Base-by-base conservation (phyloP, 805 yeast species). In the Clavispora phyllophila region DNA sequence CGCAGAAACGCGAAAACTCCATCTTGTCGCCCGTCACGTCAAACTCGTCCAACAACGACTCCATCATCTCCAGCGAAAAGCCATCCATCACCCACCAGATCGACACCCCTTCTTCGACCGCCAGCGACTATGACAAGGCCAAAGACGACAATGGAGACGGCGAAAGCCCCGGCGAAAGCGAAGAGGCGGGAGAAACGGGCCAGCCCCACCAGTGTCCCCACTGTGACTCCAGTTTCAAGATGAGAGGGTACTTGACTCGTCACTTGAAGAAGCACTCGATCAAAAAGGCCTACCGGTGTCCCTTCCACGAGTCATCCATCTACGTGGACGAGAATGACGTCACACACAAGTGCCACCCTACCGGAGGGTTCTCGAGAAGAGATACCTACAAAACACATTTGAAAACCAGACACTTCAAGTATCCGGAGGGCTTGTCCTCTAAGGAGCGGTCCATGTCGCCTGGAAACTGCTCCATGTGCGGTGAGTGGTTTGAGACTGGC, bases 361-460 rank as follows among this genome's bases (percentile, higher is more conserved):
- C 71, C 18, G 83, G 82, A 6, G 80, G 79, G 4, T 78, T 78
- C 51, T 75, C 82, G 5, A 64, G 83, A 53, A 65, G 82, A 52
- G 83, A 78, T 54, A 77, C 83, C 6, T 76, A 74, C 56, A 76
- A 76, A 51, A 78, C 79, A 2, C 83, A 78, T 55, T 64, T 78
- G 40, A 77, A 76, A 51, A 72, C 81, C 8, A 61, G 78, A 42
- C 83, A 78, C 55, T 78, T 78, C 55, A 69, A 70, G 36, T 78
- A 77, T 49, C 83, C 83, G 27, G 67, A 75, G 29, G 82, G 81
- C 4, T 74, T 77, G 12, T 69, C 69, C 47, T 68, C 76, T 4
- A 67, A 65, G 44, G 72, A 70, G 37, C 55, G 82, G 39, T 53
- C 61, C 15, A 57, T 56, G 39, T 60, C 72, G 10, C 57, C 70